A percentile compares a stretch with the other conserved stretches of the same genome.
Conservation (phyloP, 768 basidiomycete genomes). For the Amanita thiersii region DNA sequence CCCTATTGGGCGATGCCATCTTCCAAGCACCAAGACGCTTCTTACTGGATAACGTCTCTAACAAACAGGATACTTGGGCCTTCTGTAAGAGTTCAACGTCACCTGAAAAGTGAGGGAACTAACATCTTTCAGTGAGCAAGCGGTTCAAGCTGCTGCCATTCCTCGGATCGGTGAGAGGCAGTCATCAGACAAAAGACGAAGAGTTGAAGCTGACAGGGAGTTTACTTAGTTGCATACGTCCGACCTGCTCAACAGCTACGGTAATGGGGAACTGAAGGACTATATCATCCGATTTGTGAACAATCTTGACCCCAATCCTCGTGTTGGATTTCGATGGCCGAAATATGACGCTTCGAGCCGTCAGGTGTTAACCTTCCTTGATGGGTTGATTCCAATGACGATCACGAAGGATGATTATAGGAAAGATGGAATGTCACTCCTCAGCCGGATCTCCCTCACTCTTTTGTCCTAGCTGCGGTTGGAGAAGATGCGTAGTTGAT, state of each 20-base stretch:
- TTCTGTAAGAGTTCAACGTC: conserved; percentile 22
- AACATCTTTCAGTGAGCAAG: conserved; percentile 29
- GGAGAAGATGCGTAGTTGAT: too few relatives aligned
- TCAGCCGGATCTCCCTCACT: conserved; percentile 22
- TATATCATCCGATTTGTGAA: conserved; percentile 36
- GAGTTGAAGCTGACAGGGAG: background rate
- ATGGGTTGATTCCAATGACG: conserved; percentile 21
- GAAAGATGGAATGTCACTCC: conserved; percentile 22
- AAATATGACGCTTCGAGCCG: conserved; percentile 23
- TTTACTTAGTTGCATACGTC: conserved; percentile 30
- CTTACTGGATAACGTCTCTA: conserved; percentile 28
- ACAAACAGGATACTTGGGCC: conserved; percentile 31
- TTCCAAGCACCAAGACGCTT: conserved; percentile 44
- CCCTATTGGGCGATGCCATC: conserved; percentile 40
- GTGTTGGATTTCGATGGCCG: conserved; percentile 31
- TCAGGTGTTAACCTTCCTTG: conserved; percentile 29
- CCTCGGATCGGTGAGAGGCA: conserved; percentile 32
- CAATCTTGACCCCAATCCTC: conserved; percentile 32
- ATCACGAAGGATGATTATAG: conserved; percentile 34
- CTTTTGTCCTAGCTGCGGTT: too few relatives aligned
- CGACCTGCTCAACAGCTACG: conserved; percentile 34
- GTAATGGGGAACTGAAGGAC: conserved; percentile 34
- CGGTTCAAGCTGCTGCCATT: conserved; percentile 32
- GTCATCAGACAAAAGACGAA: background rate
- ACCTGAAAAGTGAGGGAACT: background rate